phyloP scores from a whole-genome alignment of 441 rosid genomes.

The Populus hybrid region DNA sequence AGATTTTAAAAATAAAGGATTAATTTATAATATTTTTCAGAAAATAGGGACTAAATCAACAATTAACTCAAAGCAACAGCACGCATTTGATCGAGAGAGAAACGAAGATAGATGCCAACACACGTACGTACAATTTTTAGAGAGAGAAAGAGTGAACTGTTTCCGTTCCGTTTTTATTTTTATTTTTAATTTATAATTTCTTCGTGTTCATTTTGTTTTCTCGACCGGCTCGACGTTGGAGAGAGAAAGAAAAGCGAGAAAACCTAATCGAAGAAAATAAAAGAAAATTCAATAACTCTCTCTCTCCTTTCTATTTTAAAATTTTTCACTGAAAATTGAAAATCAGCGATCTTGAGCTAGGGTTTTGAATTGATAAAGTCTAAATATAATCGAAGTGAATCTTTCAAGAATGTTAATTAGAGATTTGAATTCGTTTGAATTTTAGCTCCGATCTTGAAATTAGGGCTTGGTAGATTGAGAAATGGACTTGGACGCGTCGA shows the following conservation, averaged over 20 bases:
- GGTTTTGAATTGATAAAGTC: slow-evolving; percentile 27
- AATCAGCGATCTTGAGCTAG: slow-evolving; percentile 33
- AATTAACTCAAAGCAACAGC: neutral
- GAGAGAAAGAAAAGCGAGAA: neutral
- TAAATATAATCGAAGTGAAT: slow-evolving; percentile 1
- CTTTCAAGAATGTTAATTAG: slow-evolving; percentile 41
- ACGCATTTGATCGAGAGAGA: neutral
- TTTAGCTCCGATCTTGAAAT: slow-evolving; percentile 51
- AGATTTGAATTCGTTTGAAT: slow-evolving; percentile 39
- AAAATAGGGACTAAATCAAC: neutral
- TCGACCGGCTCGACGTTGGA: slow-evolving; percentile 29
- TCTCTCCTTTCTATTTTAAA: slow-evolving; percentile 1
- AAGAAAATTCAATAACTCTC: neutral
- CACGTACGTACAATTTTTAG: neutral
- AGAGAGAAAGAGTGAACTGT: slow-evolving; percentile 16
- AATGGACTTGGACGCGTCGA: slow-evolving; percentile 82
- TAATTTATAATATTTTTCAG: neutral
- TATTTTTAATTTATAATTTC: neutral
- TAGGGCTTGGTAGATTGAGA: slow-evolving; percentile 32
- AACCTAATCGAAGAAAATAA: slow-evolving; percentile 16
- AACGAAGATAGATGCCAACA: neutral
- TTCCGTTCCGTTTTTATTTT: slow-evolving; percentile 17
- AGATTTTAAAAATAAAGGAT: too few species aligned
- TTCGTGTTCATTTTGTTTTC: slow-evolving; percentile 14
- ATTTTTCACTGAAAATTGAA: slow-evolving; percentile 11